Conservation (phyloP, 495 filamentous ascomycete genomes). For the Podospora bellae-mahoneyi region DNA sequence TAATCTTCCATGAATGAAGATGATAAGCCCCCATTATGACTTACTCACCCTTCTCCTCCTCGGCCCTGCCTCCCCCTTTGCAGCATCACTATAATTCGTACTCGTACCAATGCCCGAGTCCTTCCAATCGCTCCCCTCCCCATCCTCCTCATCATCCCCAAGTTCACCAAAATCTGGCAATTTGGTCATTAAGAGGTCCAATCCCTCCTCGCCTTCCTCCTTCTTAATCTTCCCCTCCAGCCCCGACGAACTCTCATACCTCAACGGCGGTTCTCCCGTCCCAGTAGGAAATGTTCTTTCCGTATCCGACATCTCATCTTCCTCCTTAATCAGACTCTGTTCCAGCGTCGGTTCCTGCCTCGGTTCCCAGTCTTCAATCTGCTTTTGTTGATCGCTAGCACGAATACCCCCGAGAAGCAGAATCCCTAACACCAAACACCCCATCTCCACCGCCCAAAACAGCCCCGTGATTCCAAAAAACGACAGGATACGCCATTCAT, state of each 20-base stretch:
- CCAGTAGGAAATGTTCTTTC: slow-evolving; percentile 56
- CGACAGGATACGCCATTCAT: slow-evolving; percentile 65
- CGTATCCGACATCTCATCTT: slow-evolving; percentile 29
- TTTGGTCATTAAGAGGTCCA: slow-evolving; percentile 6
- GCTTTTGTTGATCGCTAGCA: slow-evolving; percentile 1
- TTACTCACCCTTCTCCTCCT: slow-evolving; percentile 17
- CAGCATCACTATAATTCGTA: slow-evolving; percentile 44
- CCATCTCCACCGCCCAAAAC: slow-evolving; percentile 74
- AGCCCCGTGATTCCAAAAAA: slow-evolving; percentile 61
- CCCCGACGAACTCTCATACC: slow-evolving; percentile 24
- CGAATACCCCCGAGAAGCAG: slow-evolving; percentile 6
- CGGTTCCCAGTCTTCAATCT: background rate
- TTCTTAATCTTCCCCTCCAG: slow-evolving; percentile 26
- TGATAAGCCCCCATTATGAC: background rate
- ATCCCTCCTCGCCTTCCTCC: slow-evolving; percentile 21
- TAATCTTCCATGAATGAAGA: background rate
- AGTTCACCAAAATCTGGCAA: slow-evolving; percentile 24
- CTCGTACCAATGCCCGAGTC: slow-evolving; percentile 51
- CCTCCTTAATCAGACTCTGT: slow-evolving; percentile 24
- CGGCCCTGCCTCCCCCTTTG: slow-evolving; percentile 23
- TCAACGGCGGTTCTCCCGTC: slow-evolving; percentile 48
- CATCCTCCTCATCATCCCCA: slow-evolving; percentile 40
- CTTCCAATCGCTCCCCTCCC: slow-evolving; percentile 25
- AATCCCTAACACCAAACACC: slow-evolving; percentile 50
- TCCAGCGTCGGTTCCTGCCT: background rate